These are phyloP conservation scores for Mortierella sp. DNA, from an alignment of 371 early-diverging fungal species.

Conservation along the genomic window DNA sequence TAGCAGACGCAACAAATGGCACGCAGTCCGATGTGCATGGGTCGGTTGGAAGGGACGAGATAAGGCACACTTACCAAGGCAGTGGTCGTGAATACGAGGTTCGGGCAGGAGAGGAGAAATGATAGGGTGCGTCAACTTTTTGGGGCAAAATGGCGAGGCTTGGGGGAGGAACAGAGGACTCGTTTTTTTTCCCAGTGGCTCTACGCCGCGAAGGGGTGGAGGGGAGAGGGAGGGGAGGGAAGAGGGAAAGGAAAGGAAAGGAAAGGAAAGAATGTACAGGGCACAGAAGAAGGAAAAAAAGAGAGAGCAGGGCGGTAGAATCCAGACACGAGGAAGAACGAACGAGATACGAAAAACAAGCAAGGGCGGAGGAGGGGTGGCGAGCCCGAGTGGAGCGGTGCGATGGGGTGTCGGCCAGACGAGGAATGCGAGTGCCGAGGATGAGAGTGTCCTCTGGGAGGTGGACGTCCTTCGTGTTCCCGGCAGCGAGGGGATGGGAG, in stretches of 20 bases:
- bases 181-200: too few species aligned
- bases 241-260: not conserved
- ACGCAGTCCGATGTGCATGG: too few species aligned
- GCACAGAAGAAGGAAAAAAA: not conserved
- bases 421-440: too few species aligned
- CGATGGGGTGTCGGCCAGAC: too few species aligned
- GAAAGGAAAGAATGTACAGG: not conserved
- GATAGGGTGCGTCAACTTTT: not conserved
- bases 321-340: slow-evolving; percentile 1
- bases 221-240: not conserved
- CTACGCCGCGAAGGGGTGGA: slow-evolving; percentile 6
- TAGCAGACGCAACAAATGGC: too few species aligned
- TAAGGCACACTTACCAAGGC: not conserved
- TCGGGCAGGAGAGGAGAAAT: not conserved
- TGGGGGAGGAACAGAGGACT: too few species aligned
- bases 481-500: not conserved
- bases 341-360: slow-evolving; percentile 1
- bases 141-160: not conserved
- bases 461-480: not conserved
- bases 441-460: too few species aligned
- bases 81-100: not conserved
- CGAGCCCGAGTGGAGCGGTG: too few species aligned
- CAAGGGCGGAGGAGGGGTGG: too few species aligned
- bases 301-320: too few species aligned
- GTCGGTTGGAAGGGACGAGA: too few species aligned